Percentiles rank a stretch among this genome's conserved stretches.
Conservation (phyloP, 106 monocot species). For the Xerophyta viscosa region DNA sequence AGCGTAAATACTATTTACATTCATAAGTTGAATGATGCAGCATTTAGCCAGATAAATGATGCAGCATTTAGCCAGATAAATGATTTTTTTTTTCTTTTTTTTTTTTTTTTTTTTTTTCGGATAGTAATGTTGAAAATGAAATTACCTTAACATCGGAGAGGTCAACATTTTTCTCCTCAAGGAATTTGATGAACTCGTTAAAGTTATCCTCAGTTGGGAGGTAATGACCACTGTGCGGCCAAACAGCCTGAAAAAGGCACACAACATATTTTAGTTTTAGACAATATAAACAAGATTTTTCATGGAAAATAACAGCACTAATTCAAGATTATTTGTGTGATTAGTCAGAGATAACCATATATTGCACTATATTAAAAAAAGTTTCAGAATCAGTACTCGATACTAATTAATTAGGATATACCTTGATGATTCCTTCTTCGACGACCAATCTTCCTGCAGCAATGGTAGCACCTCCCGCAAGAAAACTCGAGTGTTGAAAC, state of each 20-base stretch:
- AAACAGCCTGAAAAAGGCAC: slow-evolving; percentile 46
- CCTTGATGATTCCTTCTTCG: slow-evolving; percentile 52
- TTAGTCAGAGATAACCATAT: too few species aligned
- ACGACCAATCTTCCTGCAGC: slow-evolving; percentile 76
- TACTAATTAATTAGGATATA: slow-evolving; percentile 5
- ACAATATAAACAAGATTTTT: too few species aligned
- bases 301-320: too few species aligned
- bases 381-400: neutral
- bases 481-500: slow-evolving; percentile 90
- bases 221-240: slow-evolving; percentile 99
- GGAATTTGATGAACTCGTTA: slow-evolving; percentile 68
- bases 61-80: neutral
- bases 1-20: neutral
- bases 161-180: slow-evolving; percentile 51
- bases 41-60: neutral
- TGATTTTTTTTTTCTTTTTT: too few species aligned
- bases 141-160: slow-evolving; percentile 75
- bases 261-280: too few species aligned
- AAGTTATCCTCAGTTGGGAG: slow-evolving; percentile 93
- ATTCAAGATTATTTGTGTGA: too few species aligned
- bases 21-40: neutral
- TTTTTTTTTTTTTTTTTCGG: too few species aligned
- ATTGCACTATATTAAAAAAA: too few species aligned
- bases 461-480: slow-evolving; percentile 66
- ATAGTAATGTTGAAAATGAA: neutral